phyloP scores from a whole-genome alignment of 768 basidiomycete genomes.

The Serendipita indica region DNA sequence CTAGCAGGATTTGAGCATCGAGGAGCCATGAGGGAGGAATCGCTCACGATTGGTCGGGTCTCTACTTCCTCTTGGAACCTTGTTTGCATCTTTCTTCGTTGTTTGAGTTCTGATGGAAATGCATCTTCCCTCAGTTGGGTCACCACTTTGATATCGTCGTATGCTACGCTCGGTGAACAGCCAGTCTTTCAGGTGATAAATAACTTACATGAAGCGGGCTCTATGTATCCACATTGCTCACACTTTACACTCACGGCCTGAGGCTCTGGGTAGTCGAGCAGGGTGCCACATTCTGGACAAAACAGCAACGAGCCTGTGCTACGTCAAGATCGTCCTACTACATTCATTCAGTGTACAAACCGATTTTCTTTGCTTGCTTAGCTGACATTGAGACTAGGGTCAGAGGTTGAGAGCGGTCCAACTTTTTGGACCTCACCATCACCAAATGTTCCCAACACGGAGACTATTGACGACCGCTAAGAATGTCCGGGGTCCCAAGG shows the following conservation, averaged over 20 bases:
- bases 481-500: neutral
- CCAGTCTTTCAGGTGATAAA: neutral
- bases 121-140: slow-evolving; percentile 89
- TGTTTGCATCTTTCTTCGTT: slow-evolving; percentile 81
- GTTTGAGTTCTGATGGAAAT: slow-evolving; percentile 76
- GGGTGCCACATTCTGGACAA: slow-evolving; percentile 83
- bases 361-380: neutral
- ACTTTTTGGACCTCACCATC: neutral
- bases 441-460: neutral
- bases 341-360: neutral
- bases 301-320: slow-evolving; percentile 74
- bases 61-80: slow-evolving; percentile 60
- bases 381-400: neutral
- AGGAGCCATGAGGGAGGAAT: too few species aligned
- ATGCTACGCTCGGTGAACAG: slow-evolving; percentile 37
- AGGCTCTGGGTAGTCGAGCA: slow-evolving; percentile 67
- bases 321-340: neutral
- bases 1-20: slow-evolving; percentile 26
- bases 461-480: neutral
- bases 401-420: neutral
- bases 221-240: slow-evolving; percentile 75
- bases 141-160: slow-evolving; percentile 78
- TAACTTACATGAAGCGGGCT: slow-evolving; percentile 75
- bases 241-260: slow-evolving; percentile 64
- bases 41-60: slow-evolving; percentile 32